phyloP scores from a whole-genome alignment of 73 alveolate species.

The Paramecium sexaurelia region DNA sequence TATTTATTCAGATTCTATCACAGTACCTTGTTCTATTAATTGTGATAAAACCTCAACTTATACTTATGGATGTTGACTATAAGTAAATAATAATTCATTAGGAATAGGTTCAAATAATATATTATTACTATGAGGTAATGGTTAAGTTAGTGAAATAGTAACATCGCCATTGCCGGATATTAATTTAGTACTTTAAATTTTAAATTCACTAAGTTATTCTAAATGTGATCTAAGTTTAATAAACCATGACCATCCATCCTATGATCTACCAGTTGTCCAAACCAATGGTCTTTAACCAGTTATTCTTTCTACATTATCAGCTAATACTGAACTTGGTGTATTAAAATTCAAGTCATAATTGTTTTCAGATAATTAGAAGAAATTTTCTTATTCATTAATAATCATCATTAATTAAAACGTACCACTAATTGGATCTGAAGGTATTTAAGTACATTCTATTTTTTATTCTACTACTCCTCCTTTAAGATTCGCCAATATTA shows the following conservation, averaged over 20 bases:
- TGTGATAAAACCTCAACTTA: not conserved
- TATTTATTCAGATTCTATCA: not conserved
- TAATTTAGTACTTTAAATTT: not conserved
- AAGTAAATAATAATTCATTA: not conserved
- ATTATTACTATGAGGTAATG: not conserved
- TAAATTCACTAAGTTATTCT: not conserved
- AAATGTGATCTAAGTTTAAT: not conserved
- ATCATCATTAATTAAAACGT: not conserved
- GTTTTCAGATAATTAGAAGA: not conserved
- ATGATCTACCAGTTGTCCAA: not conserved
- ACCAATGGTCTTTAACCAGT: not conserved
- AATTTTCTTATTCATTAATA: not conserved
- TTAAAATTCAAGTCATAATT: not conserved
- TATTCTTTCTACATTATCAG: not conserved
- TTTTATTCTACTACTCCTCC: not conserved
- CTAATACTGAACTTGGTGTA: not conserved
- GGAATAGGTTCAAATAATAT: conserved; percentile 53
- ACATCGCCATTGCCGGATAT: not conserved
- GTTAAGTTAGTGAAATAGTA: not conserved
- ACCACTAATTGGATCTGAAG: conserved; percentile 25
- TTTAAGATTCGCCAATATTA: not conserved
- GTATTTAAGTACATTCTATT: not conserved
- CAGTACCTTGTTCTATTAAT: not conserved
- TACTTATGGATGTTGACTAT: conserved; percentile 3
- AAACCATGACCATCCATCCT: conserved; percentile 33